Evolutionary conservation across 148 eudicot species (phyloP).

Genomic region (Vaccinium vitisidaea): DNA sequence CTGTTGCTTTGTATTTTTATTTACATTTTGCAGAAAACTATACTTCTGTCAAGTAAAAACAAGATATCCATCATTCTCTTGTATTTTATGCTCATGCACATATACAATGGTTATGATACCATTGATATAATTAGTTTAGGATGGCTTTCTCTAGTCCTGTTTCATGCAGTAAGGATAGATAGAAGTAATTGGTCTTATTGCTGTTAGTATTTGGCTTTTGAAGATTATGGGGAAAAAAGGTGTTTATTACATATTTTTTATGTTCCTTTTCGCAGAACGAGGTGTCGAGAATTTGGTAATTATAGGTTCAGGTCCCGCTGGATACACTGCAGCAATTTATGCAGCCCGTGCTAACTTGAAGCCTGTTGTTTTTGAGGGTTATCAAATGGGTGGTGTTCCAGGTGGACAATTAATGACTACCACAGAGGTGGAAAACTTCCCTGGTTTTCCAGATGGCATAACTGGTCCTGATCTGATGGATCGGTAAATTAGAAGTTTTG

Average conservation of each 20-base stretch:
- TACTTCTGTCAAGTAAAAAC: neutral
- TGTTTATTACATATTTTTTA: neutral
- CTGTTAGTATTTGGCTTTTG: neutral
- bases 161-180: neutral
- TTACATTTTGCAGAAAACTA: neutral
- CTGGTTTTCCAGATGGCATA: constrained; percentile 97
- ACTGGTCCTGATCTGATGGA: constrained; percentile 99
- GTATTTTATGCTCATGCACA: neutral
- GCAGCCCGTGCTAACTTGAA: constrained; percentile 98
- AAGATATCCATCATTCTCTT: neutral
- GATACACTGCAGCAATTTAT: constrained; percentile 97
- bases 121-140: neutral
- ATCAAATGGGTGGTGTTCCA: constrained; percentile 92
- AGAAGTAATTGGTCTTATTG: neutral
- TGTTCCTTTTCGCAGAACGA: constrained; percentile 42
- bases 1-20: neutral
- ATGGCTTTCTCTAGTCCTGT: neutral
- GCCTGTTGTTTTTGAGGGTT: constrained; percentile 98
- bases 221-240: neutral
- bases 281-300: constrained; percentile 83
- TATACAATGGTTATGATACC: neutral
- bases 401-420: constrained; percentile 99
- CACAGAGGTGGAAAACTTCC: constrained; percentile 98
- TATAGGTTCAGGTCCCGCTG: constrained; percentile 99
- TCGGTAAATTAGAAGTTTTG: constrained; percentile 38